Base-by-base conservation (phyloP, 75 land plant species). In the Cupressus sempervirens region DNA sequence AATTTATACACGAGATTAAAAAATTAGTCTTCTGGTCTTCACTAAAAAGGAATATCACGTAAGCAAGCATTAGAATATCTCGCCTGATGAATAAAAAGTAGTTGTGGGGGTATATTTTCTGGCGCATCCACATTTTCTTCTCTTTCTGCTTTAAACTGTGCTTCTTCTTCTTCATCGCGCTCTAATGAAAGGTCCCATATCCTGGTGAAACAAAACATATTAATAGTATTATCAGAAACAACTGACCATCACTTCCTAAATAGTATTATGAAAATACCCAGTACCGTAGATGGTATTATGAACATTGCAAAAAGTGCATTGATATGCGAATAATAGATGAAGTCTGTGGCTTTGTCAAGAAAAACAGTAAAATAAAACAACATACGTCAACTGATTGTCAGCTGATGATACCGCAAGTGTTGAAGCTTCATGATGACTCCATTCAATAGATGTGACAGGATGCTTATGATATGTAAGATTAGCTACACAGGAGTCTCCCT, bases 111-210 rank as follows among this genome's bases (percentile, higher is more conserved):
- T 65, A 98, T 79, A 89, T 96, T 91, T 53, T 90, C 87, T 0
- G 99, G 99, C 12, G 95, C 94, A 87, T 89, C 91, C 40, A 89
- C 98, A 86, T 92, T 86, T 58, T 93, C 90, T 79, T 92, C 87
- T 82, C 87, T 84, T 45, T 90, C 83, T 14, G 92, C 92, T 87
- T 86, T 94, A 85, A 94, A 98, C 83, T 96, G 91, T 36, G 94
- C 95, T 82, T 98, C 99, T 85, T 98, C 99, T 88, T 98, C 99
- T 34, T 94, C 91, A 83, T 98, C 99, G 53, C 92, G 91, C 87
- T 98, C 99, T 68, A 96, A 81, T 35, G 98, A 89, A 62, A 96
- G 90, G 84, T 98, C 99, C 99, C 99, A 98, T 73, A 98, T 96
- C 81, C 98, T 98, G 95, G 32, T 72, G n/a, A 16, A 58, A 73